Evolutionary conservation across 2,329 filamentous ascomycete species (phyloP), one percentile per base, ranked within the genome.

Genomic region (Madurella fahalii): DNA sequence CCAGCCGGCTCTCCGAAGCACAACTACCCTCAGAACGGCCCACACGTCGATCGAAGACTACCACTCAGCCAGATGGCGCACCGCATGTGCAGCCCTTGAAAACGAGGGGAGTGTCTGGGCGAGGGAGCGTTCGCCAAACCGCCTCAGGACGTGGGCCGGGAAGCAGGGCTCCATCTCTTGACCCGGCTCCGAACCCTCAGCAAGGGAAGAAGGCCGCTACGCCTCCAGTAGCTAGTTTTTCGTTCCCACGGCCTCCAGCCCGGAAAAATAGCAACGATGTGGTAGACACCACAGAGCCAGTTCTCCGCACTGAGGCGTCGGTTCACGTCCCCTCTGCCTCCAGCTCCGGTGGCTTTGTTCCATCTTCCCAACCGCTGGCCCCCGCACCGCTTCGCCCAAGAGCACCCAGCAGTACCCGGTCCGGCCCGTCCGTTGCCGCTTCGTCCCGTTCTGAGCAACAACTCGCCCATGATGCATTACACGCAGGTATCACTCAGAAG

Each of bases 151-250:
- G 31, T 34, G 32, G 39, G 20, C 20, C 25, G 17, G 41, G n/a
- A 46, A 50, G 34, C 25, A 37, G 51, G 37, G 47, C 45, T 25
- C 34, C 46, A 37, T 31, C 53, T 20, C 25, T 44, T 18, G 13
- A 30, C 2, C 47, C 45, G n/a, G 4, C 20, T 15, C n/a, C 48
- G n/a, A 31, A 45, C 16, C 18, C 34, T 2, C 31, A n/a, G n/a
- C 32, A 18, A 30, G 18, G 12, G 1, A 43, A 37, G 41, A 42
- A 18, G 1, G n/a, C 17, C 1, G 31, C 2, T 16, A 45, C 40
- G 7, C 9, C 30, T 2, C 45, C 52, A 15, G 41, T 42, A 15
- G 40, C 57, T 8, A 53, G 45, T 43, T 53, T 44, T 13, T 54
- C 57, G 37, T 42, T 57, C 13, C 47, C 54, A 4, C 45, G 39